A percentile compares a stretch with the other conserved stretches of the same genome.
Conservation (phyloP, 1,284 basidiomycete genomes). For the Tylopilus sp. region DNA sequence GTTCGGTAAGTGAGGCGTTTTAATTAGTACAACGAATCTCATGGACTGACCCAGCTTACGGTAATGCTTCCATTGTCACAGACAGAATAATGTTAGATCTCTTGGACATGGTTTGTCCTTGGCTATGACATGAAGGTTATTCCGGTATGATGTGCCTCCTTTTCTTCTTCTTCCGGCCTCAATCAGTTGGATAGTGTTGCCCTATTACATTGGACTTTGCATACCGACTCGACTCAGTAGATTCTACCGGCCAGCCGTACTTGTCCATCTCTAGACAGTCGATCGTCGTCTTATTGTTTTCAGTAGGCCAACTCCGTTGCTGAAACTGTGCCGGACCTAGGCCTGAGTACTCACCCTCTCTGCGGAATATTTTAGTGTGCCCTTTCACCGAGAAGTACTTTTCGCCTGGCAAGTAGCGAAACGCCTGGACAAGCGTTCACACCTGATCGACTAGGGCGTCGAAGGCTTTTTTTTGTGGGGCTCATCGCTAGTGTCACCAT, state of each 20-base stretch:
- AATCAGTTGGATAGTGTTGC: slow-evolving; percentile 53
- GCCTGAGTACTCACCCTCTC: background rate
- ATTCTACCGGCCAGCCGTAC: slow-evolving; percentile 46
- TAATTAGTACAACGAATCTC: slow-evolving; percentile 17
- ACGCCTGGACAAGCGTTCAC: slow-evolving; percentile 74
- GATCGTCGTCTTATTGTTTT: slow-evolving; percentile 76
- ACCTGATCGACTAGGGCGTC: slow-evolving; percentile 68
- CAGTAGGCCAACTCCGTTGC: slow-evolving; percentile 54
- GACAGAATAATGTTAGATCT: background rate
- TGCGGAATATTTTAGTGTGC: slow-evolving; percentile 56
- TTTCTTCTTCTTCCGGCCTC: background rate
- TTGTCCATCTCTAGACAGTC: slow-evolving; percentile 64
- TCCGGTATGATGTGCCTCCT: slow-evolving; percentile 35
- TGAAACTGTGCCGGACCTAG: background rate
- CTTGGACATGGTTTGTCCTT: slow-evolving; percentile 51
- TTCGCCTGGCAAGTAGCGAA: slow-evolving; percentile 43
- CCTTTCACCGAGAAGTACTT: background rate
- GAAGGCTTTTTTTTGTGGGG: slow-evolving; percentile 39
- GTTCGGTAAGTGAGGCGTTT: slow-evolving; percentile 34
- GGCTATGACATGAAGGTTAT: slow-evolving; percentile 75
- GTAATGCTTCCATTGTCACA: slow-evolving; percentile 1
- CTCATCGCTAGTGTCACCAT: slow-evolving; percentile 67
- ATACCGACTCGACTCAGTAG: slow-evolving; percentile 57
- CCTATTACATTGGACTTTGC: slow-evolving; percentile 79
- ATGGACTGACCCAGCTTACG: background rate